Base-by-base conservation (phyloP, 306 rosid species). In the Cajanus cajan region DNA sequence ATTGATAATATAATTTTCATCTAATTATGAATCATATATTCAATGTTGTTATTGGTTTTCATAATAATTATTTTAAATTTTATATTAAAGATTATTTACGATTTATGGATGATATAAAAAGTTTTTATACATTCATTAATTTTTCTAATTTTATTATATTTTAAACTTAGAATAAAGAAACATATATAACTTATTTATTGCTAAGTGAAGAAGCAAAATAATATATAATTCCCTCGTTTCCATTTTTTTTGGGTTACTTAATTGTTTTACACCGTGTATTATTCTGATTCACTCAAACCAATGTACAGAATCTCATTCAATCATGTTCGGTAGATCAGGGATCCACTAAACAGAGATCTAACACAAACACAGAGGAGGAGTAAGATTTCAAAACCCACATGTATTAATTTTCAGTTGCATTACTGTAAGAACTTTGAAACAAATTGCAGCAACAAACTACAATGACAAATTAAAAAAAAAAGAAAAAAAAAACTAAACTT, bases 371-470 rank as follows among this genome's bases (percentile, higher is more conserved):
- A 15, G 43, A 14, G 18, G 34, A 22, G 37, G 31, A 12, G 11
- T 21, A 10, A 45, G 34, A 78, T 61, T 78, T 61, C 28, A 44
- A 73, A 63, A 67, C 8, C 65, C 36, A 63, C 61, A 44, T 55
- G 71, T 25, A 76, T 21, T 67, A 76, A 31, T 67, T 45, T 71
- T 67, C 78, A 79, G 74, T 79, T 82, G 75, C 82, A 71, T 82
- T 71, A 66, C 78, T 82, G 43, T 58, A 58, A 59, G 44, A 77
- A 36, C 75, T 41, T 39, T 40, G 47, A 59, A 67, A 57, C 66
- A 86, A 79, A 77, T 79, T 83, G 76, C 92, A 86, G 31, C 77
- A 50, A 52, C 73, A 78, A 69, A 81, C 39, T 71, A 37, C 71
- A 71, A 62, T 5, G 24, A 1, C 2, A 4, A 24, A 34, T 21